Evolutionary conservation across 768 basidiomycete species (phyloP), one percentile per base, ranked within the genome.

Genomic region (Boletus tomentosulus): DNA sequence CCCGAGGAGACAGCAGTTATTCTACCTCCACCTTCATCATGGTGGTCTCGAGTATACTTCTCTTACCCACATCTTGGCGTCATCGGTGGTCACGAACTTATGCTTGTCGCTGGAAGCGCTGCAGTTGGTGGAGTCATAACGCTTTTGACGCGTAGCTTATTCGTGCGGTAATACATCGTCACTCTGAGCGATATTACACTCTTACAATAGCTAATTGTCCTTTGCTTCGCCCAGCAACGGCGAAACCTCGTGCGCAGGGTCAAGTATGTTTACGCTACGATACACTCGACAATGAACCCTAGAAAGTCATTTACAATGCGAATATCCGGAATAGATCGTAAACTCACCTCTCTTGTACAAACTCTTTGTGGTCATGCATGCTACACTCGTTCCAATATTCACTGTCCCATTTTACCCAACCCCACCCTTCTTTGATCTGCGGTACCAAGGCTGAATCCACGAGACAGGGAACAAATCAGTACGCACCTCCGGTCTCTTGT

Each of bases 401-500:
- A 12, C 74, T 62, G 55, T 85, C 75, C 83, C 84, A 85, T 57
- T 83, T 82, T 22, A 66, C 61, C 83, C 83, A 86, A 24, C 84
- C 83, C 84, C 84, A 86, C 0, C 81, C 81, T 8, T 77, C 74
- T 70, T 84, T 85, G 58, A 86, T 80, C 84, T 85, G 38, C 9
- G 38, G 44, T 38, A 16, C 48, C 31, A 8, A 16, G 30, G 12
- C 27, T 50, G 46, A 49, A 19, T 31, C 38, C 10, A 10, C 10
- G 8, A 15, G 35, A 33, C 38, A 3, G 33, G 16, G 12, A 37
- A 34, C 48, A n/a, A 53, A 34, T 10, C n/a, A 15, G 16, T 7
- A 53, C 63, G 38, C 57, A 86, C 86, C 69, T 86, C 85, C 19
- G 87, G 87, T 58, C 82, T 86, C 69, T 89, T 90, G 67, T 89